These are phyloP conservation scores for Endotrypanum monterogeii DNA, from an alignment of 208 protist genomes.

Conservation along the genomic window DNA sequence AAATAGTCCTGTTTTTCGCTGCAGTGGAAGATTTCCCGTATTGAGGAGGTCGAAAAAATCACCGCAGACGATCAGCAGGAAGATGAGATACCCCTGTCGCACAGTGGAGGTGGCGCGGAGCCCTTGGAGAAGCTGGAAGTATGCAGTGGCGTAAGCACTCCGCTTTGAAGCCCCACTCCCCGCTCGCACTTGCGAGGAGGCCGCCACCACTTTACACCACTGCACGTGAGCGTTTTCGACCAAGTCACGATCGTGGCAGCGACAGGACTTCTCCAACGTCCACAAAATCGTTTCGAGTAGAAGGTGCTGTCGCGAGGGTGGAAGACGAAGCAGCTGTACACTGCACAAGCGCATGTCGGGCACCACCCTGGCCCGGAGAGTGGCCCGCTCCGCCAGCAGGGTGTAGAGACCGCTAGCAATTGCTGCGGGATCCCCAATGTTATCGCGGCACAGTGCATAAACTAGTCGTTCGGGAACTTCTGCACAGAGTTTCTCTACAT, in stretches of 20 bases:
- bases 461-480: neutral
- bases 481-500: constrained; percentile 4
- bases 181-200: neutral
- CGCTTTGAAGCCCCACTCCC: neutral
- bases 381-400: constrained; percentile 10
- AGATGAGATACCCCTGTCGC: constrained; percentile 19
- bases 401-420: constrained; percentile 11
- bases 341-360: neutral
- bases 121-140: constrained; percentile 3
- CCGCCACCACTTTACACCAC: constrained; percentile 8
- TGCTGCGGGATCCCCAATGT: neutral
- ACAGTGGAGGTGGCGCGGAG: neutral
- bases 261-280: constrained; percentile 22
- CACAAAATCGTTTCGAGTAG: neutral
- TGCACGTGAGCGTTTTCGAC: constrained; percentile 18
- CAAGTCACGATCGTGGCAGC: constrained; percentile 22
- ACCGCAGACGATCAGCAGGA: constrained; percentile 14
- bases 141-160: constrained; percentile 6
- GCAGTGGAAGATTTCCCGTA: neutral
- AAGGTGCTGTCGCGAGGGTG: neutral
- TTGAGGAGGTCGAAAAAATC: neutral
- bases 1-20: neutral
- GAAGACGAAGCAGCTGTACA: constrained; percentile 11
- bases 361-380: neutral
- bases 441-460: neutral